Conservation (phyloP, 768 basidiomycete genomes). For the Rhodocollybia butyracea region DNA sequence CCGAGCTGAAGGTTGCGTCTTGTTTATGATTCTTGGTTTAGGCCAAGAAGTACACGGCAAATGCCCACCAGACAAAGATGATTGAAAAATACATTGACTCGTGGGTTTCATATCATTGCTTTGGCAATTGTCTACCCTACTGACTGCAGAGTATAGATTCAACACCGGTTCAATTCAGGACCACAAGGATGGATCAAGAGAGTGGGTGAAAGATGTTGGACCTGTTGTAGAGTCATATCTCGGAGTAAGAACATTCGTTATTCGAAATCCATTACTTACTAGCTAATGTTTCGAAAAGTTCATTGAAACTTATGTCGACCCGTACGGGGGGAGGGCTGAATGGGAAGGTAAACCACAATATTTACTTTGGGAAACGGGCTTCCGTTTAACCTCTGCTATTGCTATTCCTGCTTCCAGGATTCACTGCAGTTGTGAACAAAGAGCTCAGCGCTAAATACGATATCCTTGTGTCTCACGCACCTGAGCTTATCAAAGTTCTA, state of each 20-base stretch:
- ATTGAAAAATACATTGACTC: constrained; percentile 77
- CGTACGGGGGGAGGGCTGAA: constrained; percentile 87
- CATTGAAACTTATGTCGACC: constrained; percentile 85
- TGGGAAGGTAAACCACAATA: constrained; percentile 67
- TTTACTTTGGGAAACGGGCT: constrained; percentile 5
- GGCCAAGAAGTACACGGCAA: constrained; percentile 74
- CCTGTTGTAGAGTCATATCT: constrained; percentile 89
- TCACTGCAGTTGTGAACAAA: constrained; percentile 88
- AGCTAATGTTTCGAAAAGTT: constrained; percentile 33
- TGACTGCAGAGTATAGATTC: constrained; percentile 44
- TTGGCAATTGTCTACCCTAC: not conserved
- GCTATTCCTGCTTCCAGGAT: constrained; percentile 44
- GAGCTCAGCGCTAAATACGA: constrained; percentile 80
- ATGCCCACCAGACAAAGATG: constrained; percentile 71
- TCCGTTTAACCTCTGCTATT: too few species aligned
- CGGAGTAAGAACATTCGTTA: constrained; percentile 39
- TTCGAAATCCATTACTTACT: not conserved
- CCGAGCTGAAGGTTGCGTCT: too few species aligned
- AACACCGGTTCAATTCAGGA: constrained; percentile 73
- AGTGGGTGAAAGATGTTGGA: constrained; percentile 86
- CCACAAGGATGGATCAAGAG: constrained; percentile 72
- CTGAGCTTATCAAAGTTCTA: constrained; percentile 70
- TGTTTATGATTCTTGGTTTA: constrained; percentile 22
- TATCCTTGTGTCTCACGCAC: constrained; percentile 69
- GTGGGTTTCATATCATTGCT: constrained; percentile 33